These are phyloP conservation scores for Yamadazyma akitaensis DNA, from an alignment of 805 yeast species.

Conservation along the genomic window DNA sequence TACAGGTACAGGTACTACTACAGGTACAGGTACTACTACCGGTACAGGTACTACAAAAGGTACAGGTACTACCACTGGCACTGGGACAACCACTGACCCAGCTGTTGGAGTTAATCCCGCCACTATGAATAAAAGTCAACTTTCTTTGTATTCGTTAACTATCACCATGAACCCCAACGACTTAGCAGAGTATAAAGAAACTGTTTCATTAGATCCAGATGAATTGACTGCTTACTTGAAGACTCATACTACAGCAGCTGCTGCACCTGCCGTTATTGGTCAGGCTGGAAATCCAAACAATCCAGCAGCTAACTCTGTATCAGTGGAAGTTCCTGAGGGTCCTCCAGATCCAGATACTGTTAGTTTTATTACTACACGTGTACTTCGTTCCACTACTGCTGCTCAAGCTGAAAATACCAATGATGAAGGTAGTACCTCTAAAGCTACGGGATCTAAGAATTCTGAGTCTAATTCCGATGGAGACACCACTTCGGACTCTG, in stretches of 20 bases:
- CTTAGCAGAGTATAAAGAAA: slow-evolving; percentile 6
- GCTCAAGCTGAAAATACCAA: slow-evolving; percentile 2
- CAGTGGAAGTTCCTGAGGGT: slow-evolving; percentile 14
- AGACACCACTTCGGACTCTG: not conserved
- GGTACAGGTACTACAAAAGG: slow-evolving; percentile 19
- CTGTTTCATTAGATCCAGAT: slow-evolving; percentile 10
- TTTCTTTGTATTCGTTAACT: slow-evolving; percentile 3
- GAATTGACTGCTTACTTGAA: slow-evolving; percentile 9
- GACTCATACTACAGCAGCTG: slow-evolving; percentile 13
- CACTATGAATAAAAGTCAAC: slow-evolving; percentile 11
- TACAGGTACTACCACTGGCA: slow-evolving; percentile 10
- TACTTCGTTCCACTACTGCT: slow-evolving; percentile 19
- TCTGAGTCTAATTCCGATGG: not conserved
- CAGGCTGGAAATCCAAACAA: slow-evolving; percentile 17
- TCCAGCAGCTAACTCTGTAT: slow-evolving; percentile 14
- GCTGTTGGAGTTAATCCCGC: slow-evolving; percentile 12
- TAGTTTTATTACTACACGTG: slow-evolving; percentile 32
- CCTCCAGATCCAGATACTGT: slow-evolving; percentile 18
- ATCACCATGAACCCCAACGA: slow-evolving; percentile 16
- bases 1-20: slow-evolving; percentile 14
- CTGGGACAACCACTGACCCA: slow-evolving; percentile 5
- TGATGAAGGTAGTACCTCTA: not conserved
- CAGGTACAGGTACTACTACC: slow-evolving; percentile 18
- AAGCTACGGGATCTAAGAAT: not conserved
- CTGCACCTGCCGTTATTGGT: slow-evolving; percentile 7